Conservation (phyloP, 768 basidiomycete species). For the Agrocybe pediades region DNA sequence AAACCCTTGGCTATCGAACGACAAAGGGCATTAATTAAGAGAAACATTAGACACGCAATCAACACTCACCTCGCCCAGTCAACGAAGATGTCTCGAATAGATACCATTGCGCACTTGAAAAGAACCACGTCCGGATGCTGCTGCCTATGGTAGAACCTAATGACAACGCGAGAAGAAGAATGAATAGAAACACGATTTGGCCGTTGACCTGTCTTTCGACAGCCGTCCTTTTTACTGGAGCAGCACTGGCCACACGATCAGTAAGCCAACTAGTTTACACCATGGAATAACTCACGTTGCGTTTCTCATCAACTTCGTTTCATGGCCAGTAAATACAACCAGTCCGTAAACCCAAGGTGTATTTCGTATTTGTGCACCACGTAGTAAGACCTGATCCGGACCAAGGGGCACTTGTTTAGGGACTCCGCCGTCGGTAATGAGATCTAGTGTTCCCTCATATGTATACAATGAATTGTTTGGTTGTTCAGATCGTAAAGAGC, state of each 20-base stretch:
- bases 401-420: conserved; percentile 88
- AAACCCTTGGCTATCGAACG: conserved; percentile 78
- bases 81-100: conserved; percentile 64
- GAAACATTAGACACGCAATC: background rate
- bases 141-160: conserved; percentile 91
- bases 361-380: conserved; percentile 95
- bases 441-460: conserved; percentile 81
- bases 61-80: conserved; percentile 59
- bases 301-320: conserved; percentile 98
- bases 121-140: conserved; percentile 91
- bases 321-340: conserved; percentile 94
- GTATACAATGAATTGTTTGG: conserved; percentile 98
- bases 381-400: conserved; percentile 90
- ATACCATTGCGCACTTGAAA: conserved; percentile 89
- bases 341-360: conserved; percentile 97
- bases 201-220: conserved; percentile 96
- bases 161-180: conserved; percentile 83
- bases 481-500: conserved; percentile 90
- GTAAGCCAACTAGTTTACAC: background rate
- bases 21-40: conserved; percentile 1
- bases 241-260: conserved; percentile 57
- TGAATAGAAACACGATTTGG: conserved; percentile 95
- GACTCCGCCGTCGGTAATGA: conserved; percentile 55
- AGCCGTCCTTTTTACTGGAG: conserved; percentile 95
- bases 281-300: conserved; percentile 74